Base-by-base conservation (phyloP, 2,329 filamentous ascomycete species). In the Spiromastix sp. region DNA sequence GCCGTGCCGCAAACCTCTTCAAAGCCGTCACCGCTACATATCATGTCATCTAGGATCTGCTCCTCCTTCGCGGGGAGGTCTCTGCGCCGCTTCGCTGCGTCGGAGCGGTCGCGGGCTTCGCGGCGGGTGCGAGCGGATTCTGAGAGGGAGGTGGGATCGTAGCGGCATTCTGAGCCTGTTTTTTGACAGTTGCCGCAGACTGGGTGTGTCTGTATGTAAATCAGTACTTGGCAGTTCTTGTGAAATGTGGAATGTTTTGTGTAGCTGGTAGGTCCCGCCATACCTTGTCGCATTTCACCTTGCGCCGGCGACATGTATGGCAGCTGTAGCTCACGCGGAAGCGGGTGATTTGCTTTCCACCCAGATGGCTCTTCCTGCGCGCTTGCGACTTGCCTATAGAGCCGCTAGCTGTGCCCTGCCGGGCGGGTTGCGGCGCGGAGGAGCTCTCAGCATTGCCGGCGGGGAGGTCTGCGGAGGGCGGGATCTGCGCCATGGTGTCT, bases 261-360 rank as follows among this genome's bases (percentile, higher is more conserved):
- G 5, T 22, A 17, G 27, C 30, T 15, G 9, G 16, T 17, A 10
- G 28, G 2, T 26, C 12, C 11, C 19, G 16, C 34, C 40, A 8
- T 27, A 43, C 44, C 38, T 44, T 47, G 33, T 42, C 43, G 41
- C 64, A 67, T 54, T 66, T 67, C 32, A 67, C 61, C 42, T 67
- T 67, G 19, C 64, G 55, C 38, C 59, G 49, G 31, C 64, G 58
- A 48, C 64, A 67, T 2, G 54, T 61, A 44, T 64, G 57, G 40
- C 64, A 67, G 42, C 60, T 64, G 42, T 67, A 66, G 43, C 63
- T 66, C 21, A 60, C 55, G 32, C 64, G 59, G 30, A 62, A 66
- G 12, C 64, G 59, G 24, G 64, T 67, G 34, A 67, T 67, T 37
- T 66, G 63, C 33, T 62, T 62, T 27, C 52, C 52, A 24, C 22